These are phyloP conservation scores for Lachnellula arida DNA, from an alignment of 2,329 filamentous ascomycete species.

Conservation along the genomic window DNA sequence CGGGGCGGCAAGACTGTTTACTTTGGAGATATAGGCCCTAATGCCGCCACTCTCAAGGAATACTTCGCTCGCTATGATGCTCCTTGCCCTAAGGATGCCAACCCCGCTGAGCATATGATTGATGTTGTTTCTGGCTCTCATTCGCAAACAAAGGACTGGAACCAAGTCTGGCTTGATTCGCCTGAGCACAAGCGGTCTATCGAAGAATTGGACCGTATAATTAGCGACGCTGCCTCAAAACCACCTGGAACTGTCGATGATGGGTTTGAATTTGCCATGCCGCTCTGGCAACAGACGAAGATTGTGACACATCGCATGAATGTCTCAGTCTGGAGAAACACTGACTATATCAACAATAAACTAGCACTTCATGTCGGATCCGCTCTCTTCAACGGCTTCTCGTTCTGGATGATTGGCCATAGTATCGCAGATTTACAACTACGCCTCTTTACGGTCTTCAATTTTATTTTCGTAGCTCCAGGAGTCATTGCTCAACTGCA, in stretches of 20 bases:
- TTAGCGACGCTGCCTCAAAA: constrained; percentile 40
- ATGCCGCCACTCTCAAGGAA: constrained; percentile 50
- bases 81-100: constrained; percentile 36
- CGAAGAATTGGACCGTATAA: constrained; percentile 55
- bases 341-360: constrained; percentile 48
- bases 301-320: constrained; percentile 27
- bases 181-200: constrained; percentile 49
- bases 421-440: constrained; percentile 48
- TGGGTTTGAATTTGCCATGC: constrained; percentile 47
- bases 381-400: constrained; percentile 57
- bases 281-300: constrained; percentile 40
- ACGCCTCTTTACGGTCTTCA: constrained; percentile 55
- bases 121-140: constrained; percentile 44
- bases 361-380: constrained; percentile 48
- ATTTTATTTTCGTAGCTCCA: constrained; percentile 58
- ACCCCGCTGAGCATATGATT: constrained; percentile 43
- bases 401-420: constrained; percentile 55
- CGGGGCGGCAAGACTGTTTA: constrained; percentile 64
- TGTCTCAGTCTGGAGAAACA: constrained; percentile 59
- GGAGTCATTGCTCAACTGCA: constrained; percentile 55
- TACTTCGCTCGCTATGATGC: constrained; percentile 56
- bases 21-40: constrained; percentile 61
- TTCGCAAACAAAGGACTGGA: constrained; percentile 59
- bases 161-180: constrained; percentile 60
- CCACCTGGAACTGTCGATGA: constrained; percentile 35